Evolutionary conservation across 2,329 filamentous ascomycete genomes (phyloP).

Genomic region (Aspergillus ibericus): DNA sequence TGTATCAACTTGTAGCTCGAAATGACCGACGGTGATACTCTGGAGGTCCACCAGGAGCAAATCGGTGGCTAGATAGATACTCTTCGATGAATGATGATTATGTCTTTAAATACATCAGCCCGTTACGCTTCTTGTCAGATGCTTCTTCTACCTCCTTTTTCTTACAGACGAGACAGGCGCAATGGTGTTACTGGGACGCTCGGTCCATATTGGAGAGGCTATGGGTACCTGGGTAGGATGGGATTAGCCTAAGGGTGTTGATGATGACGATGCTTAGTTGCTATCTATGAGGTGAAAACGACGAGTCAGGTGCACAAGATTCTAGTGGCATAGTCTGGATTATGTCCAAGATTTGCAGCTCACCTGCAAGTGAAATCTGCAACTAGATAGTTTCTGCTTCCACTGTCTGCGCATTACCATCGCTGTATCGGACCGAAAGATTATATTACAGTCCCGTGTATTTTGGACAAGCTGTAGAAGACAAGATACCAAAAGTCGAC

Average conservation of each 20-base stretch:
- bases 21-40: slow-evolving; percentile 92
- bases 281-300: background rate
- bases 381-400: too few relatives aligned
- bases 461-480: background rate
- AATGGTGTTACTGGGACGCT: slow-evolving; percentile 9
- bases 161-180: slow-evolving; percentile 8
- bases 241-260: background rate
- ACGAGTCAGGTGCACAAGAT: background rate
- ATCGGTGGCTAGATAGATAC: slow-evolving; percentile 65
- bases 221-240: background rate
- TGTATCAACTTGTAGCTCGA: slow-evolving; percentile 65
- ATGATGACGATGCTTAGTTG: background rate
- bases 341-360: too few relatives aligned
- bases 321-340: background rate
- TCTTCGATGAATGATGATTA: slow-evolving; percentile 4
- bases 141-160: background rate
- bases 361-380: too few relatives aligned
- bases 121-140: background rate
- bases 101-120: background rate
- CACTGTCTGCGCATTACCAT: too few relatives aligned
- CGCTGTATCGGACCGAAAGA: background rate
- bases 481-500: background rate
- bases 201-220: background rate
- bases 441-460: background rate
- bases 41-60: slow-evolving; percentile 98